phyloP scores from a whole-genome alignment of 495 filamentous ascomycete genomes.

The Copromyces sp. region DNA sequence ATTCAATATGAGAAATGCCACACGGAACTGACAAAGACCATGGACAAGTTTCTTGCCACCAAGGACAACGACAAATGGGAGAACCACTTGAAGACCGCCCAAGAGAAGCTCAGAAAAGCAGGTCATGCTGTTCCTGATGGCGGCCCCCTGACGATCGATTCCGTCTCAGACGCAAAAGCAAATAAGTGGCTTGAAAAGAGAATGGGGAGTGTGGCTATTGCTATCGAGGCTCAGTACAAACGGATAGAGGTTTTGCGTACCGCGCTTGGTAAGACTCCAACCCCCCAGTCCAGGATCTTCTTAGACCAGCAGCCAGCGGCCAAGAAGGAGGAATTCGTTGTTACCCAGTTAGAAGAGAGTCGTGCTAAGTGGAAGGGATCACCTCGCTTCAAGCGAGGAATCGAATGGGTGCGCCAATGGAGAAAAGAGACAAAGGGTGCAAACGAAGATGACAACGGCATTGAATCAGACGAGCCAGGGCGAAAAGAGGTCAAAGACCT shows the following conservation, averaged over 20 bases:
- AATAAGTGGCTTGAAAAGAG: slow-evolving; percentile 4
- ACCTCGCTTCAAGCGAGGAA: background rate
- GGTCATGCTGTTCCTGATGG: background rate
- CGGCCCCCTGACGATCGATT: background rate
- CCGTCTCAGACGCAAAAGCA: background rate
- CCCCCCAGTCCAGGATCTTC: background rate
- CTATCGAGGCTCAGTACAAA: slow-evolving; percentile 10
- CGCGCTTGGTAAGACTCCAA: slow-evolving; percentile 3
- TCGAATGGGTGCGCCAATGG: background rate
- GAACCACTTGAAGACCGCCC: background rate
- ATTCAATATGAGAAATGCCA: background rate
- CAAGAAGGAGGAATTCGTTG: background rate
- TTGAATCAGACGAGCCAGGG: background rate
- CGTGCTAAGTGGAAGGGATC: background rate
- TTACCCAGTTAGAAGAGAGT: background rate
- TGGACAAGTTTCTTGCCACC: background rate
- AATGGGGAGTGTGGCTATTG: slow-evolving; percentile 8
- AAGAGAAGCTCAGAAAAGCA: background rate
- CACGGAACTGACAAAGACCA: background rate
- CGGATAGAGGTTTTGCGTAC: slow-evolving; percentile 13
- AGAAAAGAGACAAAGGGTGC: background rate
- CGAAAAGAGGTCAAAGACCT: background rate
- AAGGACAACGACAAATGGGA: background rate
- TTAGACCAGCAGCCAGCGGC: background rate
- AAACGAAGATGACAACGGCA: background rate